Conservation (phyloP, 1,284 basidiomycete genomes). For the Sporisorium iseilematis-ciliati region DNA sequence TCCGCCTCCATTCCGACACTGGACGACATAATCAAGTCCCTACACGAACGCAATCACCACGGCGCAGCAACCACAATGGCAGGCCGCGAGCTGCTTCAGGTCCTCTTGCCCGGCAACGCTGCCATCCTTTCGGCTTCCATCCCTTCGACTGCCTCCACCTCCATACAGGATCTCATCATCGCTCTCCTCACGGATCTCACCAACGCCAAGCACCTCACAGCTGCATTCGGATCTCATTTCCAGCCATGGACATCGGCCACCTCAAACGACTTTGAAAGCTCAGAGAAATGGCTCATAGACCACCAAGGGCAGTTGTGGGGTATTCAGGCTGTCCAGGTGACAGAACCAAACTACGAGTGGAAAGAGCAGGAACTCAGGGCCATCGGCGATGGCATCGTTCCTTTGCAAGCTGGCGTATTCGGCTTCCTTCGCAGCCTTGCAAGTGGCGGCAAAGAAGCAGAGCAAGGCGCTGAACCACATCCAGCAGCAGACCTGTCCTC, state of each 20-base stretch:
- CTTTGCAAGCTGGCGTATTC: slow-evolving; percentile 35
- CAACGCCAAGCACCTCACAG: slow-evolving; percentile 40
- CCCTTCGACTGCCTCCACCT: slow-evolving; percentile 32
- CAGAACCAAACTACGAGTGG: slow-evolving; percentile 57
- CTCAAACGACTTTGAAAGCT: slow-evolving; percentile 45
- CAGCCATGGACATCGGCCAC: slow-evolving; percentile 46
- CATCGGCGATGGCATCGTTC: slow-evolving; percentile 46
- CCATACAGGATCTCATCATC: slow-evolving; percentile 45
- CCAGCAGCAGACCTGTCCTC: slow-evolving; percentile 77
- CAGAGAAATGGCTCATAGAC: slow-evolving; percentile 54
- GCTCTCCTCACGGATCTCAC: slow-evolving; percentile 49
- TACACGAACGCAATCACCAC: background rate
- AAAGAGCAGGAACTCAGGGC: slow-evolving; percentile 39
- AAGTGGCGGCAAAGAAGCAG: slow-evolving; percentile 77
- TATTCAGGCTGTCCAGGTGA: slow-evolving; percentile 46
- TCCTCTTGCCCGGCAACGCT: slow-evolving; percentile 54
- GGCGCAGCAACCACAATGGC: slow-evolving; percentile 20
- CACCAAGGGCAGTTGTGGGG: slow-evolving; percentile 52
- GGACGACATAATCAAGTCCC: background rate
- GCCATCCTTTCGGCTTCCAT: slow-evolving; percentile 52
- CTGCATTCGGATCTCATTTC: slow-evolving; percentile 53
- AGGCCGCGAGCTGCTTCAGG: slow-evolving; percentile 52
- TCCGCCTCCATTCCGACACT: too few relatives aligned
- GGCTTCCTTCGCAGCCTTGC: slow-evolving; percentile 75
- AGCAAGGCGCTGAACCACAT: slow-evolving; percentile 84